A percentile compares a stretch with the other conserved stretches of the same genome.
phyloP scores from a whole-genome alignment of 352 stramenopile species.

The Pythium rishiriense region DNA sequence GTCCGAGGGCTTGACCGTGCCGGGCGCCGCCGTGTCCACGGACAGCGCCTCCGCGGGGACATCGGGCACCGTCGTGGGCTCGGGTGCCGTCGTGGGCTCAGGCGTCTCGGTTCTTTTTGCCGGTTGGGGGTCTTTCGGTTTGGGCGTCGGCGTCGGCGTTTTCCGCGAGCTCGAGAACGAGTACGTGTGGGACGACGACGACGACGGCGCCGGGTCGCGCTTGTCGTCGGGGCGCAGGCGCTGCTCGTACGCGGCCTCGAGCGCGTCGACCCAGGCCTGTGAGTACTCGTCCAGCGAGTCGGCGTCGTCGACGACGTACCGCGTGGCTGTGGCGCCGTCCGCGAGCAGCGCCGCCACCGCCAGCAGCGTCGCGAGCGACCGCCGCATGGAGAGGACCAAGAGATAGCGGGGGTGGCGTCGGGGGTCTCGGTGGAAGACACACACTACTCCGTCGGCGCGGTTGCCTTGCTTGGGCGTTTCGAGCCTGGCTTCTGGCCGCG shows the following conservation, averaged over 20 bases:
- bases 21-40: background rate
- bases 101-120: background rate
- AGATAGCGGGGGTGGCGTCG: too few relatives aligned
- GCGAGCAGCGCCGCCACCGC: background rate
- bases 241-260: background rate
- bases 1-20: conserved; percentile 3
- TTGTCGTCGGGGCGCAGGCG: background rate
- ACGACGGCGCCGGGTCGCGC: too few relatives aligned
- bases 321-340: background rate
- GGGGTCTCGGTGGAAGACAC: too few relatives aligned
- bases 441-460: too few relatives aligned
- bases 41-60: conserved; percentile 11
- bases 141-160: background rate
- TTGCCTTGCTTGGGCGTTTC: too few relatives aligned
- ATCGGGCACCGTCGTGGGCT: background rate
- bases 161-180: background rate
- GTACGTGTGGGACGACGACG: background rate
- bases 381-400: too few relatives aligned
- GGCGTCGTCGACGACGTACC: background rate
- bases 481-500: too few relatives aligned
- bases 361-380: too few relatives aligned
- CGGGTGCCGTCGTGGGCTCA: background rate
- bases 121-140: background rate
- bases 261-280: background rate
- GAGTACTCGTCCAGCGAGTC: background rate